Base-by-base conservation (phyloP, 2,329 filamentous ascomycete species). In the Penicillium janthinellum region DNA sequence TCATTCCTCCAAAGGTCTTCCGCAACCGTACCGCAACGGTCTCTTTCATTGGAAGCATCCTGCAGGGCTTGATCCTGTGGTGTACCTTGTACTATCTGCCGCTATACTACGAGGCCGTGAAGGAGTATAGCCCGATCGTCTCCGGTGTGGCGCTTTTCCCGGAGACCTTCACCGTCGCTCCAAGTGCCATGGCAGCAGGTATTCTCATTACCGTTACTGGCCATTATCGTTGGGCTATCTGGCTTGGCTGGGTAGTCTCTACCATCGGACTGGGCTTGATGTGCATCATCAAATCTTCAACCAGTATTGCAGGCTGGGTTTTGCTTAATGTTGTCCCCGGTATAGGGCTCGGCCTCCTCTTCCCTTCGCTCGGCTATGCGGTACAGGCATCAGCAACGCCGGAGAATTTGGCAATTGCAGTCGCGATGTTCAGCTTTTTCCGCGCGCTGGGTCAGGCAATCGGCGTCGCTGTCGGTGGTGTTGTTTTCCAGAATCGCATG, bases 401-500 rank as follows among this genome's bases (percentile, higher is more conserved):
- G 59, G 79, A 81, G 58, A 83, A 88, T 67, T 83, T 87, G 42
- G 83, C 86, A 1, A 85, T 86, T 60, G 83, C 86, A 0, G 82
- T 83, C 0, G 87, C 84, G 11, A 84, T 90, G 78, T 89, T 88
- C 74, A 84, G 83, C 55, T 91, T 91, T 77, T 82, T 87, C 66
- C 83, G 87, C 14, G 82, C 84, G 1, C 82, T 90, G 25, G 88
- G 88, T 0, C 86, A 90, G 70, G 81, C 84, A 0, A 74, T 90
- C 10, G 88, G 88, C 25, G 85, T 90, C 2, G 87, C 88, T 1
- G 79, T 90, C 54, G 85, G 86, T 1, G 88, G 88, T 3, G 86
- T 88, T 35, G 82, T 89, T 55, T 90, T 91, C 75, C 87, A 91
- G 73, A 91, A 90, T 64, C 80, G 81, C 58, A 84, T 88, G 75